Percentiles rank a stretch among this genome's conserved stretches.
phyloP scores from a whole-genome alignment of 75 land plant species.

The Selaginella moellendorffii region DNA sequence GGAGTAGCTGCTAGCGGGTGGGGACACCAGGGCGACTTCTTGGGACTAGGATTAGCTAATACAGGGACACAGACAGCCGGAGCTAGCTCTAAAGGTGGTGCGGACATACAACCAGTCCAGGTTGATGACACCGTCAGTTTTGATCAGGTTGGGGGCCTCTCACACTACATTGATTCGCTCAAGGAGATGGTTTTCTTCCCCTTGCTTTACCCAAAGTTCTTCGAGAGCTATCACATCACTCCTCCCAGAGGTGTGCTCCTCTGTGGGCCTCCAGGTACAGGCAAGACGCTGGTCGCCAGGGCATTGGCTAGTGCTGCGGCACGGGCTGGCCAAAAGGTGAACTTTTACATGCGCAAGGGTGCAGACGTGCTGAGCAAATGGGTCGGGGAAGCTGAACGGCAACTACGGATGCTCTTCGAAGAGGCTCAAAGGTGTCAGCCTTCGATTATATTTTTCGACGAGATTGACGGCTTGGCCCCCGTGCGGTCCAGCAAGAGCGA shows the following conservation, averaged over 20 bases:
- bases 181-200: constrained; percentile 99
- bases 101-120: constrained; percentile 94
- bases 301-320: constrained; percentile 95
- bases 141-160: constrained; percentile 87
- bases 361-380: constrained; percentile 99
- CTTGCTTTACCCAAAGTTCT: constrained; percentile 82
- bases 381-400: constrained; percentile 98
- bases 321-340: constrained; percentile 90
- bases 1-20: constrained; percentile 75
- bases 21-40: constrained; percentile 62
- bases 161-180: constrained; percentile 82
- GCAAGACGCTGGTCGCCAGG: constrained; percentile 88
- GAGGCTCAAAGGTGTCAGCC: constrained; percentile 97
- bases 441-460: constrained; percentile 96
- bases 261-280: constrained; percentile 98
- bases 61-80: constrained; percentile 91
- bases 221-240: constrained; percentile 82
- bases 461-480: constrained; percentile 97
- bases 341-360: constrained; percentile 98
- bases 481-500: constrained; percentile 97
- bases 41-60: constrained; percentile 38
- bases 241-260: constrained; percentile 93
- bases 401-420: constrained; percentile 87
- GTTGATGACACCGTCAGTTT: constrained; percentile 83
- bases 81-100: constrained; percentile 92